These are phyloP conservation scores for Thalassiosira livingstoniorum DNA, from an alignment of 352 stramenopile genomes.

Conservation along the genomic window DNA sequence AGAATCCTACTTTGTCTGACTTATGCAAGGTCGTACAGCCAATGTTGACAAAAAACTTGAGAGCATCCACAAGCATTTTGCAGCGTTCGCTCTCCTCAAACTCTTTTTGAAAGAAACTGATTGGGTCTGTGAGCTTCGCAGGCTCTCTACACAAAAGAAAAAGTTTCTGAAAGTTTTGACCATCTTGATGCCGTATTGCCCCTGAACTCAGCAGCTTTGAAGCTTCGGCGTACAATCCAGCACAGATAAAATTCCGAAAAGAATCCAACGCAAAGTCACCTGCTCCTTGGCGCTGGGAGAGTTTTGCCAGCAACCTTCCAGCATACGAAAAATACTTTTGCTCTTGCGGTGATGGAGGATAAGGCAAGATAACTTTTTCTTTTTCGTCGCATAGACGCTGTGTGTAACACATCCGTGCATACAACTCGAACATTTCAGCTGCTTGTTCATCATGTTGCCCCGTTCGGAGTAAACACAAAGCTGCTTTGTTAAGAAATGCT, in stretches of 20 bases:
- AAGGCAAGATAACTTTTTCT: conserved; percentile 16
- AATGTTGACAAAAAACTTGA: conserved; percentile 38
- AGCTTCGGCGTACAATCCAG: conserved; percentile 26
- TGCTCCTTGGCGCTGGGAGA: not conserved
- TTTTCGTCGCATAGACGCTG: conserved; percentile 34
- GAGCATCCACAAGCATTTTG: conserved; percentile 12
- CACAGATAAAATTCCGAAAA: conserved; percentile 31
- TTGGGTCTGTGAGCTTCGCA: conserved; percentile 7
- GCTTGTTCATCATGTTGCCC: conserved; percentile 44
- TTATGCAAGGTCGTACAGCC: conserved; percentile 29
- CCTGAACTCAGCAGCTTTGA: conserved; percentile 5
- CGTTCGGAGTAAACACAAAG: conserved; percentile 56
- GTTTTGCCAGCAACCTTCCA: conserved; percentile 37
- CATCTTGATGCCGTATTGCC: conserved; percentile 16
- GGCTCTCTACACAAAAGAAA: not conserved
- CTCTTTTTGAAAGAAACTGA: conserved; percentile 15
- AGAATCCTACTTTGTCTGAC: conserved; percentile 14
- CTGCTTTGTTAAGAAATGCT: conserved; percentile 63
- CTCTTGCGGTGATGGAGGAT: conserved; percentile 48
- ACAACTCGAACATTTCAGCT: conserved; percentile 61
- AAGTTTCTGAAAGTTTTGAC: conserved; percentile 15
- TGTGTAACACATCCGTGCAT: conserved; percentile 46
- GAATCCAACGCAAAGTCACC: conserved; percentile 2
- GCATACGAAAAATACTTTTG: conserved; percentile 62
- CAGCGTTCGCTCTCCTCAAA: conserved; percentile 10